Conservation (phyloP, 192 early-diverging fungal genomes). For the Coemansia sp. region DNA sequence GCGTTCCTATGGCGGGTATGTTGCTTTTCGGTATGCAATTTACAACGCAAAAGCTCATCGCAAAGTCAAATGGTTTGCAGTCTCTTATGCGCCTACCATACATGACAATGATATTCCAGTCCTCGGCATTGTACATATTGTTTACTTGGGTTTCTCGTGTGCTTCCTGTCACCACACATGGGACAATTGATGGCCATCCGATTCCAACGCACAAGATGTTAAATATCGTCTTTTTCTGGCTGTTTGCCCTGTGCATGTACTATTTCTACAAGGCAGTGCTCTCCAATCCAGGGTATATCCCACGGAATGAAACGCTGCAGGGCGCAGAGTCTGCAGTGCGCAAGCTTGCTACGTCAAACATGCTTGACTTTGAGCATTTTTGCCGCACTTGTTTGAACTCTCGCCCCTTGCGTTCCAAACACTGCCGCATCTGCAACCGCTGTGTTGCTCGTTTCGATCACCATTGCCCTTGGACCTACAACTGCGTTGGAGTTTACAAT, state of each 20-base stretch:
- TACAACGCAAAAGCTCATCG: slow-evolving; percentile 61
- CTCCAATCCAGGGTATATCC: slow-evolving; percentile 80
- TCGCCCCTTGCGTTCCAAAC: slow-evolving; percentile 89
- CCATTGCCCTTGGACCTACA: slow-evolving; percentile 97
- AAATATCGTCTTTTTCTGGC: slow-evolving; percentile 68
- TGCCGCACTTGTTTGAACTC: slow-evolving; percentile 82
- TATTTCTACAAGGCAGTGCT: slow-evolving; percentile 74
- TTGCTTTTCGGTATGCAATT: slow-evolving; percentile 61
- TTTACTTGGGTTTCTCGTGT: slow-evolving; percentile 66
- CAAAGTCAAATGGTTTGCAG: slow-evolving; percentile 51
- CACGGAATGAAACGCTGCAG: slow-evolving; percentile 48
- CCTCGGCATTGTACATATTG: slow-evolving; percentile 72
- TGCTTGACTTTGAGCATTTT: slow-evolving; percentile 75
- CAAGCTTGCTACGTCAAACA: slow-evolving; percentile 65
- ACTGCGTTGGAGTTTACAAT: slow-evolving; percentile 89
- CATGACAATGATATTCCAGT: slow-evolving; percentile 83
- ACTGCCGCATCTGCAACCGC: slow-evolving; percentile 89
- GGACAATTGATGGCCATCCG: slow-evolving; percentile 22
- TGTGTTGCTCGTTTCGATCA: slow-evolving; percentile 96
- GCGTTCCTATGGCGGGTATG: slow-evolving; percentile 61
- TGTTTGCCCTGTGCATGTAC: slow-evolving; percentile 65
- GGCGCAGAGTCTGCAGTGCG: slow-evolving; percentile 35
- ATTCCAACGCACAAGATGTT: slow-evolving; percentile 33
- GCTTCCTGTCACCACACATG: slow-evolving; percentile 62
- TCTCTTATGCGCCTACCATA: slow-evolving; percentile 78